Evolutionary conservation across 768 basidiomycete species (phyloP), one percentile per base, ranked within the genome.

Genomic region (Neoboletus subvelutipes): DNA sequence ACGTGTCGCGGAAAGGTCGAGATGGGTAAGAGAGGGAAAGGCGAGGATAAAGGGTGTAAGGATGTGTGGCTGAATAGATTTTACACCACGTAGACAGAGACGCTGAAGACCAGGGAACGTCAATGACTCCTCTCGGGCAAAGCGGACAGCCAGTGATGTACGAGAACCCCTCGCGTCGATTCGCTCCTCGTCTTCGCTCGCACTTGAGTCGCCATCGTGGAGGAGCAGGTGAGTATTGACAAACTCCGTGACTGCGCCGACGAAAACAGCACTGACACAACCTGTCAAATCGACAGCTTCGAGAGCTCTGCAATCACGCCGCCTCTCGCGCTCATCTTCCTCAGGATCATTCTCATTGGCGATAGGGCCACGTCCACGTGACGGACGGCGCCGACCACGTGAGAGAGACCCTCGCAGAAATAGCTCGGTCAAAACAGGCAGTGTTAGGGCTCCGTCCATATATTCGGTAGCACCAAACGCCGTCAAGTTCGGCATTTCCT

Each of bases 381-480:
- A 78, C 12, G 84, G 83, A 22, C 86, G 84, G 0, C 88, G 86
- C 13, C 88, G 79, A 0, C 84, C 84, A 41, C 85, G 83, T 28
- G 87, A 87, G 10, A 84, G 81, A 8, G 78, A 75, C 28, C 96
- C 95, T 29, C 96, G 87, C 58, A 98, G 84, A 65, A 99, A 86
- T 18, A 99, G 76, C 67, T 98, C 96, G 52, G 86, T 90, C 12
- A 99, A 76, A 18, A 98, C 94, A 0, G 87, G 79, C 17, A 90
- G 76, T 13, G 88, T 91, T 41, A 99, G 78, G 1, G 96, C 88
- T 4, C 91, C 88, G 63, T 99, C 96, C 92, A 99, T 98, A 70
- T 98, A 99, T 71, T 99, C 96, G 2, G 96, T 98, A 6, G 93
- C 94, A n/a, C 95, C 95, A 61, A 99, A 93, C 10, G 86, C 81